Conservation (phyloP, 768 basidiomycete genomes). For the Amanita pallidorosea region DNA sequence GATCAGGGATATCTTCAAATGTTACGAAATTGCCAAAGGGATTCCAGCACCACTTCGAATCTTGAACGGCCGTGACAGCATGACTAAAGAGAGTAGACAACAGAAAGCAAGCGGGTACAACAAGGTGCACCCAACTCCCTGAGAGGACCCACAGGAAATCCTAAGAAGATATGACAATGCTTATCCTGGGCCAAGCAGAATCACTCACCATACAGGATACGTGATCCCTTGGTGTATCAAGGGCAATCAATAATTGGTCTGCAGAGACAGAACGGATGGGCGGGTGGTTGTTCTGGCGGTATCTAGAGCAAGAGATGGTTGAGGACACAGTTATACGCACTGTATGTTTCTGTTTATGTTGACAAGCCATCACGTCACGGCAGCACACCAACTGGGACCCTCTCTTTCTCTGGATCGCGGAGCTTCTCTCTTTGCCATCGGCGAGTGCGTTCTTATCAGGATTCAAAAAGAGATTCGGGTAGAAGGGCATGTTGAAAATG, state of each 20-base stretch:
- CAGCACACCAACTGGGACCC: too few species aligned
- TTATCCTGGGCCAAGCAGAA: too few species aligned
- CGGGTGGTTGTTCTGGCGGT: too few species aligned
- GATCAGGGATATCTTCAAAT: constrained; percentile 37
- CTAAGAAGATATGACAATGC: background rate
- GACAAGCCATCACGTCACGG: too few species aligned
- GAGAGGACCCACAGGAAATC: background rate
- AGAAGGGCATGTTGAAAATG: background rate
- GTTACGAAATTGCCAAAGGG: constrained; percentile 46
- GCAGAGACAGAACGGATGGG: too few species aligned
- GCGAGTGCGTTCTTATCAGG: background rate
- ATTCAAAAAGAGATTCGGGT: background rate
- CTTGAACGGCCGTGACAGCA: constrained; percentile 12
- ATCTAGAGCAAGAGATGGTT: too few species aligned
- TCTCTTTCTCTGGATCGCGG: background rate
- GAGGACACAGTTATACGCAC: too few species aligned
- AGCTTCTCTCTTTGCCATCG: background rate
- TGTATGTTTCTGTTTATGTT: too few species aligned
- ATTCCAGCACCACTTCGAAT: constrained; percentile 16
- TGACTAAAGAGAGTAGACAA: constrained; percentile 19
- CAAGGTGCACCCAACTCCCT: constrained; percentile 9
- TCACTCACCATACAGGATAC: too few species aligned
- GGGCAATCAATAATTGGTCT: too few species aligned
- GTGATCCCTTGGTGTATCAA: too few species aligned
- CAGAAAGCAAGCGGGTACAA: constrained; percentile 20